phyloP scores from a whole-genome alignment of 805 yeast genomes.

The Wickerhamiella shivajii region DNA sequence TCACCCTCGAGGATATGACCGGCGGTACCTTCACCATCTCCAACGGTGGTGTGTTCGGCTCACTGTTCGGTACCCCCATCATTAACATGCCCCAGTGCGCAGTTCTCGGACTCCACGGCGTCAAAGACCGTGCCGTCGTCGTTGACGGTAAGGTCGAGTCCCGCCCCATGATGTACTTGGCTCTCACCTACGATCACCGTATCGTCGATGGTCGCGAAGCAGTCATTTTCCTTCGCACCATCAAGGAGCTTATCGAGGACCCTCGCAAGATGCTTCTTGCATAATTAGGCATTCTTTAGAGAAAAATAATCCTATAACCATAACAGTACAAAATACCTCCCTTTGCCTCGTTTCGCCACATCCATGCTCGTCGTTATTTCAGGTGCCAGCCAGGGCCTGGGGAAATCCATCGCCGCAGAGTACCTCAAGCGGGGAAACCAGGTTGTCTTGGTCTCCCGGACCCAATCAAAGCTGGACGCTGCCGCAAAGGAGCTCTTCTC shows the following conservation, averaged over 20 bases:
- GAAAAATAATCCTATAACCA: background rate
- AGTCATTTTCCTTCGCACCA: constrained; percentile 87
- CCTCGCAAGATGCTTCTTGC: constrained; percentile 89
- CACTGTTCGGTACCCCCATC: constrained; percentile 95
- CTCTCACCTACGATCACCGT: constrained; percentile 96
- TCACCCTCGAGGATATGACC: constrained; percentile 95
- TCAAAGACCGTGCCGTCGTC: constrained; percentile 93
- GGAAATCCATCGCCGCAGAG: constrained; percentile 57
- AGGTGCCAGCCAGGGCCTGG: constrained; percentile 93
- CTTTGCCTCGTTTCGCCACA: background rate
- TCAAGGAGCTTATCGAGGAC: constrained; percentile 95
- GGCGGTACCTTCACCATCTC: constrained; percentile 99
- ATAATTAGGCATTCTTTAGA: constrained; percentile 8
- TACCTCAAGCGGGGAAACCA: constrained; percentile 41
- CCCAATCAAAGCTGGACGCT: constrained; percentile 39
- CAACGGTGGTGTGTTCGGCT: constrained; percentile 98
- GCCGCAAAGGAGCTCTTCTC: constrained; percentile 33
- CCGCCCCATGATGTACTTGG: constrained; percentile 99
- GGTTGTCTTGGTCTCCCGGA: constrained; percentile 66
- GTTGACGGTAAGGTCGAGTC: constrained; percentile 91
- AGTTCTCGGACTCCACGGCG: constrained; percentile 93
- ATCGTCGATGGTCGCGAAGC: constrained; percentile 98
- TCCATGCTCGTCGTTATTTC: constrained; percentile 49
- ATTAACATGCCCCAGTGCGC: constrained; percentile 98
- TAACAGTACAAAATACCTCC: background rate